Evolutionary conservation across 176 grass and related monocot genomes (phyloP), one percentile per base, ranked within the genome.

Genomic region (Coix lacrymajobi): DNA sequence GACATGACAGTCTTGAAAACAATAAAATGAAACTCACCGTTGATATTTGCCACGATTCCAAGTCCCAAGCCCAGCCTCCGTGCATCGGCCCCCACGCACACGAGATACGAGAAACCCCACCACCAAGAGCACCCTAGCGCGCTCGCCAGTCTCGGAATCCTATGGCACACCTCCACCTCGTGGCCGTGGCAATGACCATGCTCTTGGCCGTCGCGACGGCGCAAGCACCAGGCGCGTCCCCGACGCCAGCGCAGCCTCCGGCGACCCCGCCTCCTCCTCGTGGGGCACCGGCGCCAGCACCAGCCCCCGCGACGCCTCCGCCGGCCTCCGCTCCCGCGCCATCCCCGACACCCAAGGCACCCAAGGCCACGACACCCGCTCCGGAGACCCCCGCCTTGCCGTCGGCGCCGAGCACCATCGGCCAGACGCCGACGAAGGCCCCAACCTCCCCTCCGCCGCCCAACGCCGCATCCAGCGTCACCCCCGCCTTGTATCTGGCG

Each of bases 111-210:
- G 12, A 10, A 73, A 34, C 68, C 65, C 46, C 66, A 84, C 80
- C 45, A 60, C 86, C 79, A 81, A 87, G n/a, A n/a, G n/a, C n/a
- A 88, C 80, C 80, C 86, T 84, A 84, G 81, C 45, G 11, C 15
- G 13, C 19, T 66, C 32, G 3, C 5, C 46, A 4, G 7, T 16
- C 44, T 32, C 36, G 19, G 9, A 2, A 7, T n/a, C 78, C 41
- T 45, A 88, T 88, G 87, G 81, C 81, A 60, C 68, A 75, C 46
- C 61, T 84, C 60, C 87, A 88, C 45, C 15, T 79, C 81, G 37
- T 74, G 10, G 75, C 39, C 61, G 38, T 75, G 76, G 81, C 37
- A 76, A 54, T 89, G 81, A 30, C 69, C 62, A 4, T 84, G 12
- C 87, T 84, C 30, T 75, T 80, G 38, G 61, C 76, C 38, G 15